Evolutionary conservation across 495 filamentous ascomycete genomes (phyloP), one percentile per base, ranked within the genome.

Genomic region (Podospora australis): DNA sequence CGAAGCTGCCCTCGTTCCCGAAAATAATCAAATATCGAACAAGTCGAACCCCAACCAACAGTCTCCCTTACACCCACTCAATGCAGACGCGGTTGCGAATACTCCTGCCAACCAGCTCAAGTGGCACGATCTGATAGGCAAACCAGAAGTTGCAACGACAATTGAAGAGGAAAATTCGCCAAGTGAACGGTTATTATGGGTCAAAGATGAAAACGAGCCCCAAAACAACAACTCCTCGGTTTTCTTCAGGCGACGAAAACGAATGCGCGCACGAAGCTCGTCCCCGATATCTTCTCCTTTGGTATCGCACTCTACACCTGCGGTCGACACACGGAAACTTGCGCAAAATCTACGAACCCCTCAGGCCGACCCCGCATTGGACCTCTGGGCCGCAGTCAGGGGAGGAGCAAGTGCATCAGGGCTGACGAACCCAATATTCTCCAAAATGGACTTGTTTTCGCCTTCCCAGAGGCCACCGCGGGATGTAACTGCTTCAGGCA

Each of bases 351-450:
- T 86, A 28, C 82, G 77, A 44, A 90, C 89, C 0, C 87, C 88
- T 20, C 82, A 86, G 48, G 79, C 82, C 35, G 92, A 98, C 63
- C 84, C 91, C 21, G 85, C 85, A 0, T 67, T 80, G 25, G 90
- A 95, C 44, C 67, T 96, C n/a, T 95, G 88, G 90, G 83, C 54
- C 81, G 85, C 16, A 94, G 87, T 59, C 78, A 74, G 62, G 50
- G 52, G 55, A 28, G 57, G 58, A 0, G 49, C 56, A 35, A 68
- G 57, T 17, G 65, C 67, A 2, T 62, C 61, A 23, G 70, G 65
- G 19, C 50, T 59, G 22, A 56, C 62, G 28, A 78, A 71, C 57
- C 80, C 68, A 50, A 66, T 63, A 8, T 70, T 85, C n/a, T 72
- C 78, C 21, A 75, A 83, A 47, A 66, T 87, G 20, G 77, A 87